Evolutionary conservation across 768 basidiomycete genomes (phyloP), one percentile per base, ranked within the genome.

Genomic region (Pleurotus eryngii): DNA sequence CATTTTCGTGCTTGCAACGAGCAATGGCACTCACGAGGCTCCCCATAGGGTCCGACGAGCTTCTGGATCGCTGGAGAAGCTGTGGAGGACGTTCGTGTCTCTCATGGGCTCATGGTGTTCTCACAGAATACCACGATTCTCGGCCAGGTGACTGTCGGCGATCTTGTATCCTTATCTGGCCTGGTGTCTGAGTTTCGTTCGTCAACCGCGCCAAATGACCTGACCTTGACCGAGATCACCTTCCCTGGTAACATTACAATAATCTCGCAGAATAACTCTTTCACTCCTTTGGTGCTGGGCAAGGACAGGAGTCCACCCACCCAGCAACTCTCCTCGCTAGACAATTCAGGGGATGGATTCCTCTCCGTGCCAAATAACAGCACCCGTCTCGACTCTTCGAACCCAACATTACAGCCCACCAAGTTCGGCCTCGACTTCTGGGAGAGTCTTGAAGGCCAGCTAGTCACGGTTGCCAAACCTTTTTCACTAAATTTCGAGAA

Each of bases 381-480:
- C 14, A 79, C 73, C 47, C 75, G 67, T 15, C 64, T 84, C 26
- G 76, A 80, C 51, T 61, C 61, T 1, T 71, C 74, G 4, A 81
- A 86, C 60, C 69, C 76, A 5, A 74, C 75, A 4, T 65, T 85
- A 39, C 74, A 76, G 51, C 83, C 83, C 1, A 72, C 78, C 24
- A 67, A 72, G 45, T 85, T 72, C 57, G 85, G 84, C 5, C 64
- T 85, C 35, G 84, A 86, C 63, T 86, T 87, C 63, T 87, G 84
- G 83, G 76, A 82, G 63, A 83, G 81, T 62, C 73, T 87, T 8
- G 80, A 83, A 58, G 83, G 83, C 2, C 78, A 81, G 61, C 69
- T 86, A 3, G 83, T 87, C 20, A 77, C 76, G 0, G 71, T 85
- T 20, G 78, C 74, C 3, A 71, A 67, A 3, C 83, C 85, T 2